Base-by-base conservation (phyloP, 257 asterid species). In the Apocynum venetum region DNA sequence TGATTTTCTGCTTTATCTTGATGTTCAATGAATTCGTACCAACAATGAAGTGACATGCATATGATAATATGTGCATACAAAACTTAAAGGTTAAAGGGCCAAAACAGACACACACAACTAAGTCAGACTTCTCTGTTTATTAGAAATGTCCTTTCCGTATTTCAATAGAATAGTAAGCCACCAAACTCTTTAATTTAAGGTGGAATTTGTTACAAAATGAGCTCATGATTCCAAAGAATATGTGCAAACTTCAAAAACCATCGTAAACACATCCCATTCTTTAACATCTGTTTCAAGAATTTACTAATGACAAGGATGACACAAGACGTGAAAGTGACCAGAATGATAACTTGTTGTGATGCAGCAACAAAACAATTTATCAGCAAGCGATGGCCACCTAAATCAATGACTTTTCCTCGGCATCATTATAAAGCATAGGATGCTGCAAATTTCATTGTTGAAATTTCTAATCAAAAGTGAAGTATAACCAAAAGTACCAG, bases 291-390 rank as follows among this genome's bases (percentile, higher is more conserved):
- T 10, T 40, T 0, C 2, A 52, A 52, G 20, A 12, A 52, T 56
- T 56, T 7, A 56, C 15, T 64, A 66, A 4, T 65, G 25, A 66
- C 25, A 66, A 19, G 38, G 51, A 43, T 19, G 52, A 43, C 17
- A 5, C 47, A 41, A 49, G 44, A 49, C 1, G 44, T 35, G 64
- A 12, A 51, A 71, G 60, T 17, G 47, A 47, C 15, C 0, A n/a
- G 8, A 14, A 47, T 31, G 4, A 38, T 46, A 3, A 68, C 15
- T 35, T 38, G 40, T n/a, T 41, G 6, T 9, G 11, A 69, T 46
- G 55, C 74, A 51, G 65, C 65, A 36, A 65, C 44, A 53, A 55
- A 65, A 55, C 57, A 77, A 69, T 68, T 44, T 20, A 40, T 67
- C 48, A 65, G 35, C 65, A 51, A 76, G 36, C 40, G 4, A 46